phyloP scores from a whole-genome alignment of 2,329 filamentous ascomycete genomes.

The Ophiostoma ulmi region DNA sequence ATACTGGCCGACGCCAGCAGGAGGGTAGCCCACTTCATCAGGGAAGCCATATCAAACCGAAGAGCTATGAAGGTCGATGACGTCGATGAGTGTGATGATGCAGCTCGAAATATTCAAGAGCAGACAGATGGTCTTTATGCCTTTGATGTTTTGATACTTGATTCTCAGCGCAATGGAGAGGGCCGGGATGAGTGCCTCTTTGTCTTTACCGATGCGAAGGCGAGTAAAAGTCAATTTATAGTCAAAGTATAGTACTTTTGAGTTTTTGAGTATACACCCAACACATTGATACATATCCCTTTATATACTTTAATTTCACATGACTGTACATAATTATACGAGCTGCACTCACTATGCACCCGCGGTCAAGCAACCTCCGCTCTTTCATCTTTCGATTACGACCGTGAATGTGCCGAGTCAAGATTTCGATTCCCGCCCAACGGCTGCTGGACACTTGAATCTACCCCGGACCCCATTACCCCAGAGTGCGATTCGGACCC shows the following conservation, averaged over 20 bases:
- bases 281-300: neutral
- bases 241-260: neutral
- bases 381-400: neutral
- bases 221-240: neutral
- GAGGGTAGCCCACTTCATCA: neutral
- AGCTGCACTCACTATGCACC: neutral
- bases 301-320: neutral
- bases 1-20: constrained; percentile 1
- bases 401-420: neutral
- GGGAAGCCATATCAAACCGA: neutral
- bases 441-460: neutral
- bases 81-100: neutral
- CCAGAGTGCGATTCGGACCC: neutral
- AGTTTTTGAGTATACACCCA: neutral
- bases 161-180: neutral
- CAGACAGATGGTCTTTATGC: neutral
- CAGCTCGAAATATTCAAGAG: neutral
- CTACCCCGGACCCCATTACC: constrained; percentile 7
- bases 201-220: neutral
- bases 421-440: neutral
- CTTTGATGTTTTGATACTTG: neutral
- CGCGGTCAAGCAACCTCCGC: neutral
- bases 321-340: neutral
- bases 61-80: neutral
- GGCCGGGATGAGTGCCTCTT: neutral